Conservation (phyloP, 139 green algal genomes). For the Haematococcus lacustris region DNA sequence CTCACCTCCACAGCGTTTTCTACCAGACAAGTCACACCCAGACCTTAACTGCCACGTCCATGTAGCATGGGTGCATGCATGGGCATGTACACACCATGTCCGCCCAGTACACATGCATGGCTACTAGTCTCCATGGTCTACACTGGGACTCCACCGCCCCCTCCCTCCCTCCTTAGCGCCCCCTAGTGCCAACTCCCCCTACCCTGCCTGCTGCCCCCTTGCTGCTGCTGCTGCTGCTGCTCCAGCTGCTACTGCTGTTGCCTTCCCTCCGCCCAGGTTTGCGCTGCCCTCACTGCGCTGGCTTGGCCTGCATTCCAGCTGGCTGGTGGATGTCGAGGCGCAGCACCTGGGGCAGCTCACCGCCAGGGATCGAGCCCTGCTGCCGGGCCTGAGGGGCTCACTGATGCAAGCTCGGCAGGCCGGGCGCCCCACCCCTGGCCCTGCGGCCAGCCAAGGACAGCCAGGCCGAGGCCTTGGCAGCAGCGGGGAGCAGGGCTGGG, state of each 20-base stretch:
- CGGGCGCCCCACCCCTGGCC: too few species aligned
- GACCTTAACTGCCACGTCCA: neutral
- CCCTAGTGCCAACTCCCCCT: too few species aligned
- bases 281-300: neutral
- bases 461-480: too few species aligned
- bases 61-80: neutral
- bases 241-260: neutral
- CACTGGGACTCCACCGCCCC: too few species aligned
- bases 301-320: neutral
- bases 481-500: too few species aligned
- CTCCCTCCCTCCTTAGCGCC: too few species aligned
- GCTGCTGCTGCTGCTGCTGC: neutral
- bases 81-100: neutral
- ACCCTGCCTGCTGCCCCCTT: too few species aligned
- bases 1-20: neutral
- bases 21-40: neutral
- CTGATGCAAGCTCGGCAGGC: neutral
- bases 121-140: too few species aligned
- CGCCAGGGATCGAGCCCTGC: slow-evolving; percentile 6
- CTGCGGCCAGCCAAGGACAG: too few species aligned
- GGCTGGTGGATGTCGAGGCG: slow-evolving; percentile 19
- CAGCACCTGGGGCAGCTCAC: slow-evolving; percentile 33
- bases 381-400: neutral
- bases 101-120: too few species aligned
- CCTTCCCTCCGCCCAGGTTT: neutral